phyloP scores from a whole-genome alignment of 176 grass and related monocot species.

The Canna indica region DNA sequence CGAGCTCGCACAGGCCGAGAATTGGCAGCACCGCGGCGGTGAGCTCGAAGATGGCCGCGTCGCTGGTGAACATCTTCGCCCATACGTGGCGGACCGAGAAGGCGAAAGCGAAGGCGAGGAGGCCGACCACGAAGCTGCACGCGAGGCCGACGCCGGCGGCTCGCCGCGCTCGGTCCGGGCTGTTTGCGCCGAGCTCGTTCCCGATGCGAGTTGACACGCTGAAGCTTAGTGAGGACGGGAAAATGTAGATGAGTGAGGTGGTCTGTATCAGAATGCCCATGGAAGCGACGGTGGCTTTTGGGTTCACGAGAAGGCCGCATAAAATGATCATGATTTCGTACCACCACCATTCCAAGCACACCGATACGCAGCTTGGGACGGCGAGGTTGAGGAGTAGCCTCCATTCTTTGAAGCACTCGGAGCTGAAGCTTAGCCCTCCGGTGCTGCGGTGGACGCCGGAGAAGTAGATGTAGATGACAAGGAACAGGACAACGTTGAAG shows the following conservation, averaged over 20 bases:
- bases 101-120: constrained; percentile 48
- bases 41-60: constrained; percentile 52
- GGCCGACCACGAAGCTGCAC: constrained; percentile 49
- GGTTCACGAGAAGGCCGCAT: constrained; percentile 58
- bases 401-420: constrained; percentile 54
- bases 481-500: constrained; percentile 70
- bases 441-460: constrained; percentile 50
- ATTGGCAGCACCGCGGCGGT: constrained; percentile 74
- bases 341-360: constrained; percentile 99
- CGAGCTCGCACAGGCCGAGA: constrained; percentile 82
- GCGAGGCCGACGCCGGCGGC: constrained; percentile 44
- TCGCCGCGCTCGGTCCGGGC: constrained; percentile 31
- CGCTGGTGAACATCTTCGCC: constrained; percentile 75
- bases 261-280: constrained; percentile 94
- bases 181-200: constrained; percentile 85
- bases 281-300: constrained; percentile 64
- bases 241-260: constrained; percentile 90
- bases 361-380: constrained; percentile 55
- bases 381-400: constrained; percentile 39
- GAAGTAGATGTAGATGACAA: constrained; percentile 58
- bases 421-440: constrained; percentile 45
- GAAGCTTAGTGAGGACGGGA: constrained; percentile 97
- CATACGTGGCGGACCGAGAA: constrained; percentile 51
- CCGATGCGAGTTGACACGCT: constrained; percentile 82
- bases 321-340: constrained; percentile 99